Evolutionary conservation across 176 grass and related monocot genomes (phyloP), one percentile per base, ranked within the genome.

Genomic region (Triticum timopheevii): DNA sequence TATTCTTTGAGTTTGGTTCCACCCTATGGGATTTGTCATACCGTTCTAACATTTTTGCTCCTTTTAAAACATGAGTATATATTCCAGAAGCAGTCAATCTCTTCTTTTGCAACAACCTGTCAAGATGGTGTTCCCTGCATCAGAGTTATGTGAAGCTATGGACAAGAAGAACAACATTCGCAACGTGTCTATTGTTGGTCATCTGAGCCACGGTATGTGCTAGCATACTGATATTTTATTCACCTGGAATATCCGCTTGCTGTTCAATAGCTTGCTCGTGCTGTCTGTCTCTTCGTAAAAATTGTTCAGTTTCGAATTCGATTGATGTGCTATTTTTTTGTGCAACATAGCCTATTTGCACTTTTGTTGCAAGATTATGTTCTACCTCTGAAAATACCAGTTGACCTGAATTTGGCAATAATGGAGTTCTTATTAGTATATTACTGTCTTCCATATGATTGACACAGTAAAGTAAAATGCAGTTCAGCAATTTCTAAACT

Each of bases 111-210:
- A 42, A 42, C 73, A 62, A 59, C 61, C 31, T 80, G 80, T n/a
- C 90, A 92, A 87, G 67, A 97, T 94, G 92, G 94, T 92, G 83
- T 97, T 94, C 77, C 92, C 92, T n/a, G 86, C 11, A 16, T 88
- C 87, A 84, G 94, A 86, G 92, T 42, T 42, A 8, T 42, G 8
- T 42, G 1, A 42, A 42, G 9, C 39, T 42, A 97, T 97, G 95
- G 95, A 97, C 81, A 69, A 92, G 49, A 97, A 97, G 62, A 85
- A 97, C 34, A 94, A 97, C 62, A 97, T 94, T 58, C 42, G 89
- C 8, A 96, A 96, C 85, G 93, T 96, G 91, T 96, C 94, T 47
- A 91, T 93, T 61, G 90, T 92, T 92, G 94, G 92, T 58, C 92
- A 97, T 85, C 90, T 97, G 1, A 92, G 93, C 76, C 94, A 94